Conservation (phyloP, 768 basidiomycete species). For the Calvatia gigantea region DNA sequence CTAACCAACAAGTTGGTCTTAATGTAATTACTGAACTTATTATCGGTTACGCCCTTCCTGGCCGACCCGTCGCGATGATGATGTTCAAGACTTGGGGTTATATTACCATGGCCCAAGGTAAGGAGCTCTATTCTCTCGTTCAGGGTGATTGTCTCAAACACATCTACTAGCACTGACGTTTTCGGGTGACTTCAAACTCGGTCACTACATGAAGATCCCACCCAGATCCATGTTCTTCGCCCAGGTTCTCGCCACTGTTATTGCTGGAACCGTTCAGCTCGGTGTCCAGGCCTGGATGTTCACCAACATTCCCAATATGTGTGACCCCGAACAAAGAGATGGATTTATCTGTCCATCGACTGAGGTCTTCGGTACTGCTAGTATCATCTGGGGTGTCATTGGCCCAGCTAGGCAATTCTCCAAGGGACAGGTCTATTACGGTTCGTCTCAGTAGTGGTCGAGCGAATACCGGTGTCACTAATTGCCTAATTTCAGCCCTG, state of each 20-base stretch:
- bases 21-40: slow-evolving; percentile 80
- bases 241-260: slow-evolving; percentile 62
- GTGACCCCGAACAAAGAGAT: slow-evolving; percentile 47
- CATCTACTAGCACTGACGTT: slow-evolving; percentile 53
- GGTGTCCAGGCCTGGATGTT: slow-evolving; percentile 80
- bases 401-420: slow-evolving; percentile 74
- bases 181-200: slow-evolving; percentile 76
- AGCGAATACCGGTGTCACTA: neutral
- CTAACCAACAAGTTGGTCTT: slow-evolving; percentile 74
- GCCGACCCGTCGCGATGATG: slow-evolving; percentile 79
- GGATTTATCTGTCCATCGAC: slow-evolving; percentile 71
- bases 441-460: slow-evolving; percentile 16
- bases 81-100: slow-evolving; percentile 85
- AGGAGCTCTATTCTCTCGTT: neutral
- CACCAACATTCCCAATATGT: slow-evolving; percentile 62
- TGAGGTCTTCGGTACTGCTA: slow-evolving; percentile 75
- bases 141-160: neutral
- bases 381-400: slow-evolving; percentile 80
- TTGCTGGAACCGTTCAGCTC: slow-evolving; percentile 72
- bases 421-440: slow-evolving; percentile 56
- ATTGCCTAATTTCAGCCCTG: slow-evolving; percentile 32
- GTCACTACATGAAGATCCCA: slow-evolving; percentile 76
- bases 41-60: slow-evolving; percentile 76
- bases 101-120: slow-evolving; percentile 58
- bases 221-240: slow-evolving; percentile 67